A percentile compares a stretch with the other conserved stretches of the same genome.
Evolutionary conservation across 495 filamentous ascomycete species (phyloP).

Genomic region (Chaetomium tenue): DNA sequence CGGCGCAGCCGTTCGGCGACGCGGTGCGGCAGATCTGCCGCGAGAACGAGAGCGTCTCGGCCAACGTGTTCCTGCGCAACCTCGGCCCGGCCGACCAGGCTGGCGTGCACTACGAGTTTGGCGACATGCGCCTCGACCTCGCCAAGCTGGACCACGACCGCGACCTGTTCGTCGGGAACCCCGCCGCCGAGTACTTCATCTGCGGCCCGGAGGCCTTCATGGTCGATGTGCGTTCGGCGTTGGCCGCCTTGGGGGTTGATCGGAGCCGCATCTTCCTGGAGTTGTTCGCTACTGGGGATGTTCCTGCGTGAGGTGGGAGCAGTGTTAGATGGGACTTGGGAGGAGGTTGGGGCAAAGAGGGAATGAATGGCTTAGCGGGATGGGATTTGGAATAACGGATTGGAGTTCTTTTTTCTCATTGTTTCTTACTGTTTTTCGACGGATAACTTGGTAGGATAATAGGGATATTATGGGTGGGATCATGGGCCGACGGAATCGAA

Average conservation of each 20-base stretch:
- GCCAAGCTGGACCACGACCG: constrained; percentile 50
- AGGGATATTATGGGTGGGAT: not conserved
- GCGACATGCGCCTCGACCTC: constrained; percentile 53
- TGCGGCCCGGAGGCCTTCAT: constrained; percentile 70
- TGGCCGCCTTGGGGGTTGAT: constrained; percentile 53
- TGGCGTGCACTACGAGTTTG: constrained; percentile 57
- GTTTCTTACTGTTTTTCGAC: not conserved
- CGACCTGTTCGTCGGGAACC: constrained; percentile 53
- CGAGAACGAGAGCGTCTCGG: constrained; percentile 43
- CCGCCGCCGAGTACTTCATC: constrained; percentile 60
- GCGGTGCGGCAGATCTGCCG: constrained; percentile 51
- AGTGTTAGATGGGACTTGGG: not conserved
- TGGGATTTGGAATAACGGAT: not conserved
- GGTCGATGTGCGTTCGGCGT: constrained; percentile 49
- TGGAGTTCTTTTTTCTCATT: not conserved
- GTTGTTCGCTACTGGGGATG: constrained; percentile 62
- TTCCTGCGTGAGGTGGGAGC: constrained; percentile 7
- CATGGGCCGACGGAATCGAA: not conserved
- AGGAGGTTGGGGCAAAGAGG: not conserved
- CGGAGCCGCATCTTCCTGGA: constrained; percentile 61
- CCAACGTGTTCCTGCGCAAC: constrained; percentile 44
- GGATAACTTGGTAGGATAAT: not conserved
- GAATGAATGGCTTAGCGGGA: not conserved
- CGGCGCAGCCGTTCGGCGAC: constrained; percentile 52
- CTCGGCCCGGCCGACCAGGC: constrained; percentile 45